phyloP scores from a whole-genome alignment of 2,329 filamentous ascomycete genomes.

The Sclerotinia minor region DNA sequence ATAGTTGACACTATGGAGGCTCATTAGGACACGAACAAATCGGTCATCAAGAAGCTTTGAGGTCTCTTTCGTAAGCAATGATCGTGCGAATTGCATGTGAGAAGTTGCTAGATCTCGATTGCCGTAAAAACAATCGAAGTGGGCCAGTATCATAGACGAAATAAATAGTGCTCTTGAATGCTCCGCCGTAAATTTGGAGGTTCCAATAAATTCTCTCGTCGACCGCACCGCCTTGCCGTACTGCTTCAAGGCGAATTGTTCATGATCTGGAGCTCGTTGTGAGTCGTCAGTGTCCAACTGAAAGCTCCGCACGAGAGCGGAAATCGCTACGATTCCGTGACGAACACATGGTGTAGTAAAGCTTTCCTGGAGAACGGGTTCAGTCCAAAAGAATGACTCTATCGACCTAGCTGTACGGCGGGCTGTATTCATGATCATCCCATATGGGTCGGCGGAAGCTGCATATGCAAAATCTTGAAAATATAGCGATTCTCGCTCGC shows the following conservation, averaged over 20 bases:
- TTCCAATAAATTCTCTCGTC: constrained; percentile 32
- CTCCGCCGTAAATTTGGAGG: constrained; percentile 13
- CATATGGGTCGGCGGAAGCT: constrained; percentile 26
- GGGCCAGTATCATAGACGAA: constrained; percentile 33
- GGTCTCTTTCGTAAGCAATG: constrained; percentile 29
- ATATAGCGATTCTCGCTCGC: constrained; percentile 32
- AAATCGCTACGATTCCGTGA: constrained; percentile 37
- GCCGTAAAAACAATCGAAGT: constrained; percentile 37
- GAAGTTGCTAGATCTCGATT: constrained; percentile 57
- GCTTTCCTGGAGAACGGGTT: constrained; percentile 31
- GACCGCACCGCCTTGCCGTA: constrained; percentile 36
- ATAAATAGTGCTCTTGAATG: constrained; percentile 29
- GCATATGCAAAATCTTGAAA: constrained; percentile 36
- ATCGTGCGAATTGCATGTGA: constrained; percentile 49
- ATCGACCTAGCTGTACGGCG: constrained; percentile 10
- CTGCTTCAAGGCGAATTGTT: constrained; percentile 36
- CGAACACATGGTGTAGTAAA: constrained; percentile 30
- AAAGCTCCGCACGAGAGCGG: constrained; percentile 32
- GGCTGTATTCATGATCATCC: constrained; percentile 11
- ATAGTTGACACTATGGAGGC: constrained; percentile 52
- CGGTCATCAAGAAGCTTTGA: constrained; percentile 49
- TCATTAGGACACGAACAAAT: constrained; percentile 60
- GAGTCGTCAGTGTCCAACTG: constrained; percentile 14
- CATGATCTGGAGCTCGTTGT: constrained; percentile 27
- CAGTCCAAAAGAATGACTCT: constrained; percentile 54